Evolutionary conservation across 352 stramenopile species (phyloP), one percentile per base, ranked within the genome.

Genomic region (Pythium aquatile): DNA sequence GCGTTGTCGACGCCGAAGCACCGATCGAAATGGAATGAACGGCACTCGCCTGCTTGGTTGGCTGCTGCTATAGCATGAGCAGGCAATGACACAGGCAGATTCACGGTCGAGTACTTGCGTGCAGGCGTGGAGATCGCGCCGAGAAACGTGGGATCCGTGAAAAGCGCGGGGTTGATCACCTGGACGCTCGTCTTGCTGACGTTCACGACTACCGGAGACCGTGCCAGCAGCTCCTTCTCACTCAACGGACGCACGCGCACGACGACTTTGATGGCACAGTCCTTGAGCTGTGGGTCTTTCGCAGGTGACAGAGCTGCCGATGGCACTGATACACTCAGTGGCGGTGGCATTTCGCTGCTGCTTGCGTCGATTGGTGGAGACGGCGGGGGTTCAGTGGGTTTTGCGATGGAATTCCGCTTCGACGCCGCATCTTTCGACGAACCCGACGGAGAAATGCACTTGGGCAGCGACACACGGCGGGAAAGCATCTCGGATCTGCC

Each of bases 21-120:
- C 7, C 81, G 80, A 48, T 94, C 85, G 57, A 93, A 94, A 55
- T 88, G 73, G 73, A 94, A 94, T 5, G 68, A 75, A 17, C 82
- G 81, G 54, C 76, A 89, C 58, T 88, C 79, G 10, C 79, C 79
- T 2, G 74, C 76, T 0, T 68, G 64, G 2, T 58, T 69, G 2
- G 83, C 80, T 0, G 79, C 75, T 1, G 66, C 55, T 5, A 90
- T 49, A 1, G 60, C 75, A 8, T 73, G 70, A 0, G 64, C 24
- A 7, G 48, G 75, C 17, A 90, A 58, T 13, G 76, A 32, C 9
- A 79, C 59, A 0, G 73, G 65, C 0, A 71, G 24, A 30, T 75
- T 69, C 35, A 55, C 53, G 9, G 42, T 33, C 32, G 59, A 72
- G n/a, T 60, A 73, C 35, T 65, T 66, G n/a, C 46, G 51, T 11